Percentiles rank a stretch among this genome's conserved stretches.
Conservation (phyloP, 331 rosid genomes). For the Erythrophleum ivorense region DNA sequence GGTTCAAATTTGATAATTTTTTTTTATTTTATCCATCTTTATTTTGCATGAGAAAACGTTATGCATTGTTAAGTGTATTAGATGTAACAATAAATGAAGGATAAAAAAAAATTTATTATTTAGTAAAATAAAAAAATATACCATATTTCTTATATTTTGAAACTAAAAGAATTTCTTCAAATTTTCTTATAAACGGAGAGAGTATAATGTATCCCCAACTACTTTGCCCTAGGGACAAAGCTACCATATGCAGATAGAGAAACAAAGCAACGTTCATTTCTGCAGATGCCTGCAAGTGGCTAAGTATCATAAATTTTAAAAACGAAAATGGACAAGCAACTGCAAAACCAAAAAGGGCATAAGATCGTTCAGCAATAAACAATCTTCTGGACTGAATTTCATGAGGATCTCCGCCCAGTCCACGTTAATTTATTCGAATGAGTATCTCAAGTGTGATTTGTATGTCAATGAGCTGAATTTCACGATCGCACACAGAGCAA, state of each 20-base stretch:
- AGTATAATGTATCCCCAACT: not conserved
- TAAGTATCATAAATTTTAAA: not conserved
- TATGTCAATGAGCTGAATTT: constrained; percentile 14
- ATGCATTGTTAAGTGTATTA: no score
- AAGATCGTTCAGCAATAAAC: not conserved
- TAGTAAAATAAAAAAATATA: no score
- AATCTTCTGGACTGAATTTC: constrained; percentile 35
- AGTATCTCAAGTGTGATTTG: not conserved
- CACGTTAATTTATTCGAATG: constrained; percentile 7
- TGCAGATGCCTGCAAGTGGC: constrained; percentile 46
- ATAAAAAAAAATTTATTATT: no score
- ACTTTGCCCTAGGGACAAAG: constrained; percentile 8
- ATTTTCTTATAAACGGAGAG: no score
- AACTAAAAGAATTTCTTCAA: no score
- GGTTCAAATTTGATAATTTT: no score
- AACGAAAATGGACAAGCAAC: not conserved
- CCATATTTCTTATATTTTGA: no score
- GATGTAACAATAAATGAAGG: no score
- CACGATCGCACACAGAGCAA: constrained; percentile 30
- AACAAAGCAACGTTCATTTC: constrained; percentile 65
- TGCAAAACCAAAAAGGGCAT: not conserved
- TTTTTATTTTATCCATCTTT: no score
- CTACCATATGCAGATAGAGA: constrained; percentile 28
- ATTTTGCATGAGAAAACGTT: no score
- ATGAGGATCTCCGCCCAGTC: constrained; percentile 50